These are phyloP conservation scores for Cicer bijugum DNA, from an alignment of 306 rosid species.

Conservation along the genomic window DNA sequence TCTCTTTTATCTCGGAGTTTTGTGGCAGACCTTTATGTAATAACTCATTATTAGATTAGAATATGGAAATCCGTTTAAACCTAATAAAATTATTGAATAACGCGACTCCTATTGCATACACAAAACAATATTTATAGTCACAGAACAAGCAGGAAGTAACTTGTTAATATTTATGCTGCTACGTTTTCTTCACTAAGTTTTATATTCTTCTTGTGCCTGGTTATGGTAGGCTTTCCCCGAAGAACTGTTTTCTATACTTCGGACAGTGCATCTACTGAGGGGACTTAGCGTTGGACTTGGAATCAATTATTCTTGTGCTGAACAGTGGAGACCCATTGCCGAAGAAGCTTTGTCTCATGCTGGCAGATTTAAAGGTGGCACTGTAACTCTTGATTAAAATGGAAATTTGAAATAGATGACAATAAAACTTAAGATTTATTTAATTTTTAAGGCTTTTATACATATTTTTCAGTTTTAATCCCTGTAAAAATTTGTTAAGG, in stretches of 20 bases:
- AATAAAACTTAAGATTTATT: slow-evolving; percentile 7
- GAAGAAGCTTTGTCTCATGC: slow-evolving; percentile 82
- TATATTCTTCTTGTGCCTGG: slow-evolving; percentile 33
- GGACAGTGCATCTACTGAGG: slow-evolving; percentile 90
- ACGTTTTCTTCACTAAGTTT: slow-evolving; percentile 24
- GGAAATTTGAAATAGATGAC: slow-evolving; percentile 24
- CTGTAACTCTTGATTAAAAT: slow-evolving; percentile 41
- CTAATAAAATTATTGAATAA: background rate
- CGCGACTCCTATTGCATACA: background rate
- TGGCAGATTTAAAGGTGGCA: slow-evolving; percentile 72
- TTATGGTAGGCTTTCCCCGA: slow-evolving; percentile 82
- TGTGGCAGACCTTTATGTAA: too few species aligned
- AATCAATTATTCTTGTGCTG: slow-evolving; percentile 92
- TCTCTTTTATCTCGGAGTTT: too few species aligned
- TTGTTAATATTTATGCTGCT: slow-evolving; percentile 30
- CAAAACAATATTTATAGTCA: slow-evolving; percentile 8
- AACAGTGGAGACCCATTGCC: slow-evolving; percentile 95
- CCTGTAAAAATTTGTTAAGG: background rate
- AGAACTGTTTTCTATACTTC: slow-evolving; percentile 89
- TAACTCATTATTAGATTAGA: too few species aligned
- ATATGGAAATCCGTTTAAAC: too few species aligned
- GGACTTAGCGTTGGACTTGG: slow-evolving; percentile 97
- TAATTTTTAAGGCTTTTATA: background rate
- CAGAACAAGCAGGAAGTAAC: slow-evolving; percentile 33
- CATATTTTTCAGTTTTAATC: background rate